Base-by-base conservation (phyloP, 768 basidiomycete genomes). In the Pisolithus tinctorius region DNA sequence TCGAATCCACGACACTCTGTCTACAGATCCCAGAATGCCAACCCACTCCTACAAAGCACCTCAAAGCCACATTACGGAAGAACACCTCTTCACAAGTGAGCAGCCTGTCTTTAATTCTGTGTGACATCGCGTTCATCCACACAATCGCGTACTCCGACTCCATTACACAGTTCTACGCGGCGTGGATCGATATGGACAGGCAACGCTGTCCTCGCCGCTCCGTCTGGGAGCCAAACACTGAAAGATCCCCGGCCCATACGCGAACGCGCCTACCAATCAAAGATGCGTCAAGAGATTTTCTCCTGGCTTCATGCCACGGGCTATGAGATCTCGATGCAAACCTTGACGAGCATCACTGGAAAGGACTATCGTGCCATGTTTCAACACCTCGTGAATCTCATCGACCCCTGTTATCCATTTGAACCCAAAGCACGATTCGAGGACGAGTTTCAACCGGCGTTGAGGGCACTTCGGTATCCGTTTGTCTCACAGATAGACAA, bases 321-420 rank as follows among this genome's bases (percentile, higher is more conserved):
- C 6, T 85, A 81, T 53, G 83, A 86, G 13, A 81, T 92, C 26
- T 73, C 79, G 3, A 77, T 82, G 64, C 77, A 83, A 50, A 82
- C 82, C 2, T 72, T 96, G 4, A 72, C 77, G 43, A 87, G 83
- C 44, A 91, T 94, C 43, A 88, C 90, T 4, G 83, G 82, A 16
- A 89, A 90, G 57, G 92, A 94, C 55, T 97, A 90, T 61, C 82
- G 89, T 27, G 71, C 78, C 1, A 87, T 97, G 39, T 93, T 96
- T 63, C 81, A 88, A 49, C 84, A 84, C 54, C 77, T 98, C 13
- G 74, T 93, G 29, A 63, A 70, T 14, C 76, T 76, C 25, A 71
- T 93, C 11, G 93, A 97, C 62, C 83, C 87, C 5, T 72, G 70
- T 49, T 82, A 83, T 69, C 73, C 78, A n/a, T 72, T 78, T 55